Evolutionary conservation across 2,329 filamentous ascomycete species (phyloP), one percentile per base, ranked within the genome.

Genomic region (Fusarium nematophilum): DNA sequence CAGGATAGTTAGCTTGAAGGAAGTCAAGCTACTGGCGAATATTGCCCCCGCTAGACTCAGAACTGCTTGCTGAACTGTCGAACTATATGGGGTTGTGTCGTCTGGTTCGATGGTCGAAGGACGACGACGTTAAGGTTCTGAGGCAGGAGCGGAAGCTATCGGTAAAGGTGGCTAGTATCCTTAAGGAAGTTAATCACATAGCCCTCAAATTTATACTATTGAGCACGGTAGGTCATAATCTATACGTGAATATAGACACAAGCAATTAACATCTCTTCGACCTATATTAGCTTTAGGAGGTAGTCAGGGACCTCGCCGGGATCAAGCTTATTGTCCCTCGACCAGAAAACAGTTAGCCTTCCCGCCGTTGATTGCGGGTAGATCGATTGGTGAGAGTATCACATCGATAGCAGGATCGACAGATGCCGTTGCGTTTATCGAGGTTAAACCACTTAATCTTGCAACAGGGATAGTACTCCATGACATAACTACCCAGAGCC

Each of bases 111-210:
- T 26, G 56, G 51, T 23, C 56, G 40, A 10, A 55, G 51, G 10
- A 55, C 3, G 6, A 59, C 25, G 29, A 39, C 34, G 21, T 59
- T 27, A n/a, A 59, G 42, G 14, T 59, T 29, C 21, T 11, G 39
- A 6, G 46, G 45, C 15, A 59, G 18, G 15, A 55, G 30, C 10
- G 51, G 51, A 11, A 59, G 46, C 21, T 55, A 36, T 17, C 25
- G 25, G 36, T 55, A 55, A n/a, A 56, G 25, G 10, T 30, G 26
- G 21, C 56, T 37, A 43, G 55, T 26, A 25, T 59, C 50, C 9
- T 34, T 15, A 13, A 59, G 38, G 21, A 59, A 59, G 50, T 59
- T n/a, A n/a, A 59, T 29, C 8, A 59, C 37, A 30, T 59, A 31
- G 10, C 56, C 46, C 8, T 27, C 34, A 34, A 55, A 59, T 15